Base-by-base conservation (phyloP, 352 stramenopile genomes). In the Phytophthora pluvialis region DNA sequence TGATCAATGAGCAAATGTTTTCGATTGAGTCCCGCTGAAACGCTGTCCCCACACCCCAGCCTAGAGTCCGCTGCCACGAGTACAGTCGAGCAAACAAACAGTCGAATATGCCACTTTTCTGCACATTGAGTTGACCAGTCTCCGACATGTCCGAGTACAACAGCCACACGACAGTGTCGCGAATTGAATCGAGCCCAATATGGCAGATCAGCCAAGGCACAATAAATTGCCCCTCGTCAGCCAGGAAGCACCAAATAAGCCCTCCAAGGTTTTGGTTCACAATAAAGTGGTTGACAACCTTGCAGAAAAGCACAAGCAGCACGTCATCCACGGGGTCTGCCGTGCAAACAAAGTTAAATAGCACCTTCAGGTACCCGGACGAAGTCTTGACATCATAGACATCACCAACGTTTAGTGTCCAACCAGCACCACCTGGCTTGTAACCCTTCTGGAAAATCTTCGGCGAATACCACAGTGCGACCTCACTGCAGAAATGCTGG, bases 21-120 rank as follows among this genome's bases (percentile, higher is more conserved):
- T 95, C 88, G 56, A 95, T 80, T 16, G 88, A 93, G 55, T 95
- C 88, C 18, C 88, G 83, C 58, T 95, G 88, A 73, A 93, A 95
- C 3, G 80, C 60, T 15, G 88, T 93, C 15, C 88, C 88, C 10
- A 95, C 82, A 39, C 86, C 88, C 88, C 88, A 95, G 42, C 83
- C 87, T 26, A 94, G 70, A 42, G 85, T 95, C 11, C 88, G 77
- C 46, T 95, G 88, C 85, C 85, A 94, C 16, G 88, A 83, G 51
- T 85, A 93, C 10, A 95, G 55, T 4, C 88, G 75, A 21, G 84
- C 85, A 72, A 93, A 91, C 29, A 93, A 70, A 54, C 77, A 87
- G 21, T 90, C 85, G 33, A 95, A 89, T 48, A 94, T 80, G 5
- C 72, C 80, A 49, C 85, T 93, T 64, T 84, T 74, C 13, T 74